A percentile compares a stretch with the other conserved stretches of the same genome.
These are phyloP conservation scores for Alectoria sarmentosa DNA, from an alignment of 495 filamentous ascomycete genomes.

Conservation along the genomic window DNA sequence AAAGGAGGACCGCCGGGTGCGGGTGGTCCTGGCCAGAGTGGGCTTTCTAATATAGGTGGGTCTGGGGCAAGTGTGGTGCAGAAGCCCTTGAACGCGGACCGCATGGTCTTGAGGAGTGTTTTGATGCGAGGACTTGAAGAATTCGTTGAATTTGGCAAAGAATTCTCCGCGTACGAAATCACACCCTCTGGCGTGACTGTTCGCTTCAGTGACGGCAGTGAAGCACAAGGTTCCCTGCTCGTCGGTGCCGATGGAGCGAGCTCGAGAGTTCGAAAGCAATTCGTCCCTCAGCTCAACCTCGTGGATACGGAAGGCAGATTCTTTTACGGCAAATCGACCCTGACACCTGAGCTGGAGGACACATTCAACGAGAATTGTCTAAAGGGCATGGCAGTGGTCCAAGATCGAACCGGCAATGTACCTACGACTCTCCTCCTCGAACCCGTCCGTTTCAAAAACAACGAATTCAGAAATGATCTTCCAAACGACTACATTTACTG, in stretches of 20 bases:
- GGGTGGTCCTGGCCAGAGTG: background rate
- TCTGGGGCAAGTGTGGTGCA: background rate
- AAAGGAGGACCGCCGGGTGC: background rate
- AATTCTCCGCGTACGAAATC: conserved; percentile 32
- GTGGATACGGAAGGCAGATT: conserved; percentile 40
- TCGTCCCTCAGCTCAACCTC: conserved; percentile 35
- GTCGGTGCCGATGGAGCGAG: conserved; percentile 42
- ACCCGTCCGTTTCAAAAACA: conserved; percentile 28
- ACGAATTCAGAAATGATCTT: conserved; percentile 13
- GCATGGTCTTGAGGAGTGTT: conserved; percentile 29
- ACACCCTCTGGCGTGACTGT: conserved; percentile 30
- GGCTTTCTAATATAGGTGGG: too few relatives aligned
- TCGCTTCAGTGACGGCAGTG: conserved; percentile 36
- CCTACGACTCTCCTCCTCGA: conserved; percentile 35
- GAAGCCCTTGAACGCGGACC: conserved; percentile 28
- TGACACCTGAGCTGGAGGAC: conserved; percentile 30
- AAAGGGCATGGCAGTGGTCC: conserved; percentile 30
- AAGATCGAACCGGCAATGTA: conserved; percentile 21
- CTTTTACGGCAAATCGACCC: conserved; percentile 37
- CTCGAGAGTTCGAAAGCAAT: conserved; percentile 36
- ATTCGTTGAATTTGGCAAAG: conserved; percentile 38
- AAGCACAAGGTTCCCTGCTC: conserved; percentile 33
- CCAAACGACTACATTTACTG: conserved; percentile 38
- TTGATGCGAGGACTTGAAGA: conserved; percentile 32
- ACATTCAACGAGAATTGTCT: conserved; percentile 25